Conservation (phyloP, 352 stramenopile species). For the Phytophthora sp. region DNA sequence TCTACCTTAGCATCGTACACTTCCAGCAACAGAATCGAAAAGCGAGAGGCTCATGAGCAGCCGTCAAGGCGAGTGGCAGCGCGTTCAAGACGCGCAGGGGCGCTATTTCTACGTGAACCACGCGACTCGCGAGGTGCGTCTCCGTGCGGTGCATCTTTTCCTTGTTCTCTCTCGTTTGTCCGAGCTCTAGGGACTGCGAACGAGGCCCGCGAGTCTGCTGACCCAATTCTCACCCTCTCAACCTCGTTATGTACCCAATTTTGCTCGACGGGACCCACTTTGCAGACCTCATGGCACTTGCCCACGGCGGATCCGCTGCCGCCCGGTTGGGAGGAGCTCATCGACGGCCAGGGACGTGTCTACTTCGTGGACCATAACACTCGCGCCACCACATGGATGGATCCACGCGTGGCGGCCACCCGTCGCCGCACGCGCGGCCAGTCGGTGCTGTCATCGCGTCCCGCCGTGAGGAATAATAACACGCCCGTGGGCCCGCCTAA, state of each 20-base stretch:
- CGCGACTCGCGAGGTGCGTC: slow-evolving; percentile 70
- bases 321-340: slow-evolving; percentile 81
- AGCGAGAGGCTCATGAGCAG: slow-evolving; percentile 32
- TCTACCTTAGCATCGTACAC: neutral
- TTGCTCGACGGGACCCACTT: no score
- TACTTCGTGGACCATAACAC: slow-evolving; percentile 89
- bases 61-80: slow-evolving; percentile 66
- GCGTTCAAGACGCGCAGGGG: slow-evolving; percentile 80
- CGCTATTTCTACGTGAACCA: slow-evolving; percentile 91
- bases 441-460: slow-evolving; percentile 20
- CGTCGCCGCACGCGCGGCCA: slow-evolving; percentile 26
- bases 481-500: neutral
- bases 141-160: neutral
- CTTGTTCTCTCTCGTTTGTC: neutral
- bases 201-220: neutral
- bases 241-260: no score
- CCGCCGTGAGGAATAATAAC: slow-evolving; percentile 9
- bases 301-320: slow-evolving; percentile 73
- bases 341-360: slow-evolving; percentile 70
- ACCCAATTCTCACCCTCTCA: slow-evolving; percentile 2
- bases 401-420: slow-evolving; percentile 59
- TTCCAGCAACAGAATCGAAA: slow-evolving; percentile 24
- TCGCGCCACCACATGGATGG: slow-evolving; percentile 79
- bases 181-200: slow-evolving; percentile 8
- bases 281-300: slow-evolving; percentile 81